Evolutionary conservation across 2,329 filamentous ascomycete species (phyloP), one percentile per base, ranked within the genome.

Genomic region (Arachnopeziza araneosa): DNA sequence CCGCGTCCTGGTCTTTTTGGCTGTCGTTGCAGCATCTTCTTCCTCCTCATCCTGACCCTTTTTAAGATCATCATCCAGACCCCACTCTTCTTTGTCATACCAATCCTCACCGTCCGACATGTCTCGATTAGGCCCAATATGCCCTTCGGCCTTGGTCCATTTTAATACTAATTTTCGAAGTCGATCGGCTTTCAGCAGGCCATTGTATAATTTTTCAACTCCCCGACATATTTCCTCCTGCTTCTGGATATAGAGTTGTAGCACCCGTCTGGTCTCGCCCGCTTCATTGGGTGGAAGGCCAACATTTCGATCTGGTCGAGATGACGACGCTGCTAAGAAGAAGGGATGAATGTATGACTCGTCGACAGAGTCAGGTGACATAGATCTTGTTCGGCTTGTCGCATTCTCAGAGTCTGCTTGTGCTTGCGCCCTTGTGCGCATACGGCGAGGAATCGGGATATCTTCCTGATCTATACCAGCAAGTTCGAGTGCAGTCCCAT

Each of bases 21-120:
- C 77, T 50, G 75, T 75, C 44, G 72, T 74, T 19, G 73, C 75
- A 49, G 76, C 77, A 62, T 92, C 89, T 71, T 93, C 90, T 71
- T 95, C 90, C 69, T 93, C 90, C 70, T 89, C 87, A 63, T 92
- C 89, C 68, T 90, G 87, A 0, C 90, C 90, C 76, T 95, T 95
- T 72, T 90, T 88, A 8, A 93, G 75, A 66, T 90, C 87, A 63
- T 89, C 87, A 9, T 84, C 81, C 54, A 95, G 73, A 0, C 83
- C 84, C 89, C 90, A 93, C 75, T 91, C 88, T 57, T 91, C 87
- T 69, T 83, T 84, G 73, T 96, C 91, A 70, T 92, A 93, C 89
- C 90, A 96, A 72, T 96, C 91, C 77, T 96, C 91, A 12, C 90
- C 90, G 71, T 96, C 91, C 55, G 88, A 92, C 86, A 95, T 86